phyloP scores from a whole-genome alignment of 257 asterid species.

The Solanum pimpinellifolium region DNA sequence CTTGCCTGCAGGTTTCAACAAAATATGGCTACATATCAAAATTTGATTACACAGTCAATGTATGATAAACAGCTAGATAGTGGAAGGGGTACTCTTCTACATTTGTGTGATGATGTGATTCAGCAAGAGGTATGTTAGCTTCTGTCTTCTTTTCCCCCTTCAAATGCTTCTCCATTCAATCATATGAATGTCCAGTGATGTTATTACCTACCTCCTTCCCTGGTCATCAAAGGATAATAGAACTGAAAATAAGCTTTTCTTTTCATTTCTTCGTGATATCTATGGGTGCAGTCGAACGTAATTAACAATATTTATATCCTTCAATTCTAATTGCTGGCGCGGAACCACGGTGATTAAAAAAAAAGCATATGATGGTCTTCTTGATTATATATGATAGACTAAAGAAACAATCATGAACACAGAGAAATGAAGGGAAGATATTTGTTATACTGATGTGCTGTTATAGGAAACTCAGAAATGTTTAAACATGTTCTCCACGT shows the following conservation, averaged over 20 bases:
- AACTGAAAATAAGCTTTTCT: background rate
- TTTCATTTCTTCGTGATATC: background rate
- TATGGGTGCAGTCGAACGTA: background rate
- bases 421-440: background rate
- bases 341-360: background rate
- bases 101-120: constrained; percentile 94
- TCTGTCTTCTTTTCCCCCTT: background rate
- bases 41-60: constrained; percentile 96
- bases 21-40: constrained; percentile 85
- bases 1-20: constrained; percentile 68
- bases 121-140: constrained; percentile 75
- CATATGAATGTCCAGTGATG: background rate
- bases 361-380: background rate
- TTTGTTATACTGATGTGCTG: background rate
- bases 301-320: background rate
- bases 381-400: background rate
- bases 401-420: background rate
- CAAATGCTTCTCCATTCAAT: background rate
- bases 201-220: background rate
- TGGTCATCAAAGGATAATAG: background rate
- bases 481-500: background rate
- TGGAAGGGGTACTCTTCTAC: constrained; percentile 97
- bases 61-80: constrained; percentile 97
- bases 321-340: background rate
- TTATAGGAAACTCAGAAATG: background rate